Base-by-base conservation (phyloP, 2,329 filamentous ascomycete genomes). In the Mollisiaceae sp. region DNA sequence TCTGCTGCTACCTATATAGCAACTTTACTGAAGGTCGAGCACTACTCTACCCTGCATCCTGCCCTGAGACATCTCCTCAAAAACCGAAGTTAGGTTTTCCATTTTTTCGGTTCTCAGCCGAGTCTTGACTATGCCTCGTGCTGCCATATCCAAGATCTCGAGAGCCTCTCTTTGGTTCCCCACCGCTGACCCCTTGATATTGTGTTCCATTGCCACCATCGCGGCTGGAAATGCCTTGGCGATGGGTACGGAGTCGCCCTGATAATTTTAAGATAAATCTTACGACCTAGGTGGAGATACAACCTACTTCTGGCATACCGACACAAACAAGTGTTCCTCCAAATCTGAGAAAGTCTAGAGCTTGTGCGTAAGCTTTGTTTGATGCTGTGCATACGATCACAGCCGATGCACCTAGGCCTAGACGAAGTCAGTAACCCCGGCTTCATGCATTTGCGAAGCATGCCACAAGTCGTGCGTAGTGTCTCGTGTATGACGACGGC, bases 361-460 rank as follows among this genome's bases (percentile, higher is more conserved):
- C 78, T 75, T 85, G 83, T 56, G 77, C 78, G 70, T 85, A 86
- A 5, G 82, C 82, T 47, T 76, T 77, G 64, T 85, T 83, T 38
- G 79, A 79, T 18, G 80, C 79, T 0, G 82, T 83, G 71, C 82
- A 83, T 18, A 90, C 85, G 20, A 91, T 76, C 1, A 86, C 87
- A 1, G 85, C 66, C 15, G 62, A 67, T 32, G 65, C 67, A 32
- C 67, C 65, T 8, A 67, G 58, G 20, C 63, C 65, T 67, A 47
- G 20, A 18, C 5, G 2, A 38, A 32, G 27, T 65, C 24, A 38
- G 22, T 24, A 18, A 59, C 5, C 14, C 6, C 2, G 4, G 18
- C 14, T 18, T 35, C 3, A 15, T 18, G 24, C 50, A 35, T 32
- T 18, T 54, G 6, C 50, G 18, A 35, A 32, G 27, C 6, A 54